A percentile compares a stretch with the other conserved stretches of the same genome.
Evolutionary conservation across 164 flowering plant genomes (phyloP).

Genomic region (Magnolia kwangsiensis): DNA sequence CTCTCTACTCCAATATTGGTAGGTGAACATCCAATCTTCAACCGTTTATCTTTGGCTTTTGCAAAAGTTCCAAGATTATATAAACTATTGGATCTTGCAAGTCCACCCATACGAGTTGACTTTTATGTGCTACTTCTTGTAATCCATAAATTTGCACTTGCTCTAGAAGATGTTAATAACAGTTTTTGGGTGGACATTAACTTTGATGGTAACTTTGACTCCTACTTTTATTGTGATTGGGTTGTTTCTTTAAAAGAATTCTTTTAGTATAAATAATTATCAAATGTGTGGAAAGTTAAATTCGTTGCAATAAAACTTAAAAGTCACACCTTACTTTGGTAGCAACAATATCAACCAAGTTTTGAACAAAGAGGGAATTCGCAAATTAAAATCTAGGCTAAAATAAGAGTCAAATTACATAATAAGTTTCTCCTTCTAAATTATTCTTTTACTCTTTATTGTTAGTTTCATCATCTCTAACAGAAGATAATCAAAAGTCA

Average conservation of each 20-base stretch:
- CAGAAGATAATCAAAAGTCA: background rate
- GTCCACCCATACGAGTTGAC: no score
- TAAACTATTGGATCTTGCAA: no score
- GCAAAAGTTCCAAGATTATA: no score
- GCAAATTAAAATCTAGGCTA: background rate
- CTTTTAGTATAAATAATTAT: background rate
- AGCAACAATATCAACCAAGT: background rate
- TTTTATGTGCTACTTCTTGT: no score
- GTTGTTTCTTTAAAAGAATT: background rate
- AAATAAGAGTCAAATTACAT: constrained; percentile 6
- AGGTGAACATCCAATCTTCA: no score
- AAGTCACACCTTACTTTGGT: constrained; percentile 3
- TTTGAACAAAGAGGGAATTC: background rate
- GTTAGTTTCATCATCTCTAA: background rate
- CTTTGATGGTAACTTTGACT: background rate
- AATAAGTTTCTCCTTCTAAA: constrained; percentile 4
- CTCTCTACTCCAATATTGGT: no score
- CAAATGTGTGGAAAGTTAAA: background rate
- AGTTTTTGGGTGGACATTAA: background rate
- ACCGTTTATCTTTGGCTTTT: no score
- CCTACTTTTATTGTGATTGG: background rate
- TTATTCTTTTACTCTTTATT: background rate
- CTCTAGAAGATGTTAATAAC: background rate
- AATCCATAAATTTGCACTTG: background rate
- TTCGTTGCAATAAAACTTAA: constrained; percentile 10